Evolutionary conservation across 2,329 filamentous ascomycete species (phyloP), one percentile per base, ranked within the genome.

Genomic region (Colletotrichum sp.): DNA sequence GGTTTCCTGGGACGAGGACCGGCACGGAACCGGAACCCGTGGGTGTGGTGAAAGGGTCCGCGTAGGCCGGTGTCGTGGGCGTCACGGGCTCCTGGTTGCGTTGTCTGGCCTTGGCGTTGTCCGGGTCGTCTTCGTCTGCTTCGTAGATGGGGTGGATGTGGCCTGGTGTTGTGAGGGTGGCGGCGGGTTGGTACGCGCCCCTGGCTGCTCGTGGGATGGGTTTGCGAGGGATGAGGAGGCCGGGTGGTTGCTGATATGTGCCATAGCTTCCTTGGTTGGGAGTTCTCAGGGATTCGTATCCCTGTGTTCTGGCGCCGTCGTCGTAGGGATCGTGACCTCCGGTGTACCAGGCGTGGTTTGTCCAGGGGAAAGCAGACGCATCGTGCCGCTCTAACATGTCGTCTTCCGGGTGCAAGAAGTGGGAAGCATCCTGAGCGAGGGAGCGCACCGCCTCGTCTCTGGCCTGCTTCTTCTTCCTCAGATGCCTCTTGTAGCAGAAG

Each of bases 101-200:
- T 5, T 59, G 28, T 8, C 64, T 55, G 13, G 48, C 68, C 18
- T 55, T 66, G 57, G 78, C 77, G 36, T 80, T 80, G 55, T 82
- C 80, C 2, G 82, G 81, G 8, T 87, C 88, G 36, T 91, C 90
- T 77, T 92, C 90, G 52, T 91, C 90, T 10, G 89, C 90, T 77
- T 92, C 90, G 78, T 90, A 87, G 75, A 92, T 92, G 1, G 90
- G 90, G 77, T 91, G 89, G 77, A 92, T 92, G 4, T 82, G 84
- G 6, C 86, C 87, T 0, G 86, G 81, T 1, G 68, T 72, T 1
- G 65, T 67, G 10, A 77, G 60, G 3, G 57, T 71, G 10, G 63
- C 75, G 8, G 76, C 69, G 13, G 75, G 76, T 76, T 77, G 78
- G 63, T 79, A 80, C 10, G 73, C 75, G 36, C 60, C 80, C 71